Evolutionary conservation across 169 alveolate genomes (phyloP).

Genomic region (Toxoplasma gondii): DNA sequence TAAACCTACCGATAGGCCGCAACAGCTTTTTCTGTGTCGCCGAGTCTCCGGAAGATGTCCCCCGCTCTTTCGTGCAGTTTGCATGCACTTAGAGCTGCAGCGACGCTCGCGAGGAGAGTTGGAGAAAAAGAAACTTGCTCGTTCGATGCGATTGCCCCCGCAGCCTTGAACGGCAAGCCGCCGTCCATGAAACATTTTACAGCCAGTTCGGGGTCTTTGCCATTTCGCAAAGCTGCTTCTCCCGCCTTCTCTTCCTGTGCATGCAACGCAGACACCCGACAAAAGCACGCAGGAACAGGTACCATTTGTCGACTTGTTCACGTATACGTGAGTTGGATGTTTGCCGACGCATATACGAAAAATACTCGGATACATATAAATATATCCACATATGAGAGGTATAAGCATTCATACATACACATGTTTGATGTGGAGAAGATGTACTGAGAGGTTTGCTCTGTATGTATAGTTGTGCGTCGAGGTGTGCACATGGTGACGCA

Average conservation of each 20-base stretch:
- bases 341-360: no score
- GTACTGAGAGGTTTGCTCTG: no score
- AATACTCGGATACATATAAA: no score
- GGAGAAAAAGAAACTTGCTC: not conserved
- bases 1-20: conserved; percentile 86
- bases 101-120: conserved; percentile 84
- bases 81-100: conserved; percentile 80
- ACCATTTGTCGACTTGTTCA: not conserved
- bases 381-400: no score
- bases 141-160: conserved; percentile 82
- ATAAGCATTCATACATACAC: no score
- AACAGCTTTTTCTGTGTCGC: conserved; percentile 84
- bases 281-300: not conserved
- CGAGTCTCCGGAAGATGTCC: conserved; percentile 90
- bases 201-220: conserved; percentile 89
- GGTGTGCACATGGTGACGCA: no score
- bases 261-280: no score
- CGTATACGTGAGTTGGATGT: no score
- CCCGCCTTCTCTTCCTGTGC: conserved; percentile 92
- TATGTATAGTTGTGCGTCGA: no score
- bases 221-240: conserved; percentile 88
- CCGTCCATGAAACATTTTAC: conserved; percentile 90
- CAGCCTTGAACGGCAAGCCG: conserved; percentile 93
- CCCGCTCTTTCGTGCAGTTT: conserved; percentile 93
- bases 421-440: no score